These are phyloP conservation scores for Telopea speciosissima DNA, from an alignment of 177 flowering plant genomes.

Conservation along the genomic window DNA sequence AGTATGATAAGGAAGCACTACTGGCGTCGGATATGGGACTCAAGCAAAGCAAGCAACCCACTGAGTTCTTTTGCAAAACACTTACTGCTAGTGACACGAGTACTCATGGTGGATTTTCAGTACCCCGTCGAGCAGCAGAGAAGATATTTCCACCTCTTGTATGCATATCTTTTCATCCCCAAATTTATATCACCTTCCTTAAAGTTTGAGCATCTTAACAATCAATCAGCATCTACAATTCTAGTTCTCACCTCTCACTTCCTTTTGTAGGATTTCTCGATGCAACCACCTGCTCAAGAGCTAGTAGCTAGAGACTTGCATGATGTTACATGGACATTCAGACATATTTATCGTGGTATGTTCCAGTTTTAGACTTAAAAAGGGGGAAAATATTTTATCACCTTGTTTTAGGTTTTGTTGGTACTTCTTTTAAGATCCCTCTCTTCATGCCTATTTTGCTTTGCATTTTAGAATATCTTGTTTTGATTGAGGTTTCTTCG, in stretches of 20 bases:
- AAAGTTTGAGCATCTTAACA: neutral
- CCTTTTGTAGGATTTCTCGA: conserved; percentile 57
- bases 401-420: no score
- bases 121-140: conserved; percentile 92
- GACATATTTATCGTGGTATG: conserved; percentile 89
- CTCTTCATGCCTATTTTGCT: no score
- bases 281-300: conserved; percentile 97
- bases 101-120: conserved; percentile 96
- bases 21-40: conserved; percentile 82
- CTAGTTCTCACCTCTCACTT: conserved; percentile 15
- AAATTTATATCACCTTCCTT: neutral
- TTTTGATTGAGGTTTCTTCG: no score
- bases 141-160: conserved; percentile 67
- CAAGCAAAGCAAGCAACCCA: conserved; percentile 77
- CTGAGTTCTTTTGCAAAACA: conserved; percentile 91
- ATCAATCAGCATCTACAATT: neutral
- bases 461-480: no score
- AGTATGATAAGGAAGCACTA: conserved; percentile 81
- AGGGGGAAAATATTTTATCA: no score
- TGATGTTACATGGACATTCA: conserved; percentile 76
- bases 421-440: no score
- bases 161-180: conserved; percentile 61
- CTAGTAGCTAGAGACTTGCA: conserved; percentile 74
- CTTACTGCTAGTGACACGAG: conserved; percentile 97
- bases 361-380: no score